Base-by-base conservation (phyloP, 768 basidiomycete genomes). In the Mycena venus region DNA sequence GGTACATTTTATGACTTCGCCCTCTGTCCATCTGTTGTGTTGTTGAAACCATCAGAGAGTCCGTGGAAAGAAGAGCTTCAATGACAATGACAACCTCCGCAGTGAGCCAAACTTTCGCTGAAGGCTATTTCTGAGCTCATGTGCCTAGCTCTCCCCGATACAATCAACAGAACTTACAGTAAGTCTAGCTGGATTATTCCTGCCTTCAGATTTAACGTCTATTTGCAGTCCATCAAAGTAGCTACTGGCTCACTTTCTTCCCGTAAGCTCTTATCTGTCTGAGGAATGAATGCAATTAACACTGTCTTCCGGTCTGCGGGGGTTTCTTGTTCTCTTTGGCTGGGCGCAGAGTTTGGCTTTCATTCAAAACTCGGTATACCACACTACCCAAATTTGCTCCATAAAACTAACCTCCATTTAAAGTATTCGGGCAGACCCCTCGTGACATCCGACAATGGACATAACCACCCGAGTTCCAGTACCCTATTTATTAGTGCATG, bases 291-390 rank as follows among this genome's bases (percentile, higher is more conserved):
- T 56, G 15, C 40, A n/a, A 36, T 36, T 59, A 40, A 42, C 29
- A 4, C 7, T 29, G 6, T 32, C 76, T 59, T 68, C 25, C 76
- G 95, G 95, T 9, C 88, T 99, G 42, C 95, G 98, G 81, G 98
- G 97, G 29, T 98, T 99, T 90, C 90, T 99, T 49, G 94, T 92
- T 12, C 87, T 99, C 68, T 99, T 99, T 80, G 98, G 99, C 82
- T 87, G 99, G 38, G 98, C 98, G 8, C 98, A 99, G 84, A 91
- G 78, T 97, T 40, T 94, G 92, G 90, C 87, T 94, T 47, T 94
- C 91, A n/a, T 87, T 97, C 87, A 94, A 93, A 85, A 96, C 94
- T 23, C 91, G 86, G 94, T 95, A 80, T 44, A 91, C 85, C 3
- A n/a, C 42, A 9, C 4, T n/a, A 9, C 4, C 9, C 21, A 8